These are phyloP conservation scores for Mrakia gelida DNA, from an alignment of 768 basidiomycete genomes.

Conservation along the genomic window DNA sequence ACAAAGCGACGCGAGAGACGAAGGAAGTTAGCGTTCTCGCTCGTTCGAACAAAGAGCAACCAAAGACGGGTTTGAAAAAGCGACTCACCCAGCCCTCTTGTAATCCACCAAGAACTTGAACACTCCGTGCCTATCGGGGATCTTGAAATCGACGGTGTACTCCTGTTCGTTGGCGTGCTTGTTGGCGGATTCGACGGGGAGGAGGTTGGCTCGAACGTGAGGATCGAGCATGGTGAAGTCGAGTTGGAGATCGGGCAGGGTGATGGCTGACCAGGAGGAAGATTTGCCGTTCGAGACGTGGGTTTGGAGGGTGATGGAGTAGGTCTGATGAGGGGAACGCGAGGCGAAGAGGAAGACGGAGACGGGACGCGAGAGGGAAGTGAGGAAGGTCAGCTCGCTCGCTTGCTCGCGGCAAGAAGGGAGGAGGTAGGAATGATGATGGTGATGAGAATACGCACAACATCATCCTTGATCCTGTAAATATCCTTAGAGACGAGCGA, in stretches of 20 bases:
- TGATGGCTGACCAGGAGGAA: conserved; percentile 64
- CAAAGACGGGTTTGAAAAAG: neutral
- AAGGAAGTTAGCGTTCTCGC: neutral
- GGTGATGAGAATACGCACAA: conserved; percentile 52
- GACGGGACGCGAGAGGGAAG: neutral
- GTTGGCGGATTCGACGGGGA: conserved; percentile 50
- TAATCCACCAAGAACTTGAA: conserved; percentile 94
- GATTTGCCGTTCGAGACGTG: conserved; percentile 46
- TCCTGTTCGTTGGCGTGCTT: conserved; percentile 32
- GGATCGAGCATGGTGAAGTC: conserved; percentile 99
- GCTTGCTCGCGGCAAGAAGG: too few species aligned
- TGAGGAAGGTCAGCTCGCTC: neutral
- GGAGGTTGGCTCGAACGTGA: conserved; percentile 76
- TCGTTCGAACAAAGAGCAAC: neutral
- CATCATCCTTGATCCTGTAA: conserved; percentile 81
- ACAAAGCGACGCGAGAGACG: neutral
- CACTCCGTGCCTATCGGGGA: conserved; percentile 93
- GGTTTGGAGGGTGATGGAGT: conserved; percentile 65
- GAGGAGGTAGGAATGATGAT: conserved; percentile 33
- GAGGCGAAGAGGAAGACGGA: neutral
- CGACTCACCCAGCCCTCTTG: conserved; percentile 75
- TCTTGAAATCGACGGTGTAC: conserved; percentile 79
- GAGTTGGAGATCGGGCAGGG: conserved; percentile 74
- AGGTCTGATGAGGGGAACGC: conserved; percentile 53
- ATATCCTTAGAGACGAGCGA: conserved; percentile 59